Evolutionary conservation across 768 basidiomycete genomes (phyloP).

Genomic region (Cyathus striatus): DNA sequence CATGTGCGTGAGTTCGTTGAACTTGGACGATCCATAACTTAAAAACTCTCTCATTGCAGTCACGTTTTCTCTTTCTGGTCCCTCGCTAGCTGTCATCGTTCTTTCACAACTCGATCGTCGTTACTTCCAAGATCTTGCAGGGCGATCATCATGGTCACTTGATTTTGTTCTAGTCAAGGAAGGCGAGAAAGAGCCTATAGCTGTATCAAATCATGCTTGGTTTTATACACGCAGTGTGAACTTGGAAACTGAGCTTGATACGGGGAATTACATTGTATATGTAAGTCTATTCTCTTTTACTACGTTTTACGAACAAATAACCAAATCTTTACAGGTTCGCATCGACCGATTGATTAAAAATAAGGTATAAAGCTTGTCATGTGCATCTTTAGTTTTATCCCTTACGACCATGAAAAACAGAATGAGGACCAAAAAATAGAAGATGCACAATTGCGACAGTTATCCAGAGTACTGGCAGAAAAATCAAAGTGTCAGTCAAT

Average conservation of each 20-base stretch:
- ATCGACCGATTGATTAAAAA: slow-evolving; percentile 26
- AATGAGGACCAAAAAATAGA: no score
- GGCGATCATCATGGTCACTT: slow-evolving; percentile 32
- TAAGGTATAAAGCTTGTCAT: no score
- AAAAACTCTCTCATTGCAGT: slow-evolving; percentile 20
- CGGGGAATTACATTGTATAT: slow-evolving; percentile 37
- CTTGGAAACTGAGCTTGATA: slow-evolving; percentile 30
- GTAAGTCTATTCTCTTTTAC: no score
- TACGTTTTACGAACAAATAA: no score
- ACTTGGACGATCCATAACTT: neutral
- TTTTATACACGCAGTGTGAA: slow-evolving; percentile 29
- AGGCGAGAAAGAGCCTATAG: slow-evolving; percentile 29
- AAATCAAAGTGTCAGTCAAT: slow-evolving; percentile 26
- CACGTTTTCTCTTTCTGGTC: slow-evolving; percentile 32
- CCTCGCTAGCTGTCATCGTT: slow-evolving; percentile 38
- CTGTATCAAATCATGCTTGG: slow-evolving; percentile 23
- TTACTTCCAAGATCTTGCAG: slow-evolving; percentile 35
- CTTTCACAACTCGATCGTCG: slow-evolving; percentile 41
- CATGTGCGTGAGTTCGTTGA: slow-evolving; percentile 29
- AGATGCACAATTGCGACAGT: slow-evolving; percentile 31
- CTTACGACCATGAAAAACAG: no score
- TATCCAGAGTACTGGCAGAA: slow-evolving; percentile 35
- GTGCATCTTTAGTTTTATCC: no score
- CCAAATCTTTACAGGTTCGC: no score
- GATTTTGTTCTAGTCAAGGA: slow-evolving; percentile 43